Evolutionary conservation across 1,284 basidiomycete species (phyloP).

Genomic region (Tremellales sp.): DNA sequence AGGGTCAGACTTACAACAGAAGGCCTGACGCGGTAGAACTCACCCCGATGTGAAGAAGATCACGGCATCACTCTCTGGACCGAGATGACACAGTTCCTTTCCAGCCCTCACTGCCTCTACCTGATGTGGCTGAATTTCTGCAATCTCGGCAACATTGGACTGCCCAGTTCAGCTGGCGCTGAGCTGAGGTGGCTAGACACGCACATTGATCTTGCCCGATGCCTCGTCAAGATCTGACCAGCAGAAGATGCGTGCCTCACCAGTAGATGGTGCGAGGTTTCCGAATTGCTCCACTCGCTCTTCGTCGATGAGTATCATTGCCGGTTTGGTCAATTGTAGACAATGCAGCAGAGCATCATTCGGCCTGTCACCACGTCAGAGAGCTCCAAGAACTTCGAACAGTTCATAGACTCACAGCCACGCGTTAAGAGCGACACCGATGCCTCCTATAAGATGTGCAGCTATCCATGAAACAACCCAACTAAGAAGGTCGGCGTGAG

Average conservation of each 20-base stretch:
- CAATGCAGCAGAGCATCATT: constrained; percentile 29
- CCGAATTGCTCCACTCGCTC: constrained; percentile 22
- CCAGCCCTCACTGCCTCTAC: too few relatives aligned
- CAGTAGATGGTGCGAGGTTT: too few relatives aligned
- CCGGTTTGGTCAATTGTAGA: constrained; percentile 23
- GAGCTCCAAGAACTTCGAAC: not conserved
- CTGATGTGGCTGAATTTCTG: too few relatives aligned
- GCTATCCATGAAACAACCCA: constrained; percentile 39
- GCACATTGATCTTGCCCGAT: too few relatives aligned
- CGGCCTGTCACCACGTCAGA: constrained; percentile 7
- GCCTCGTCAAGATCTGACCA: not conserved
- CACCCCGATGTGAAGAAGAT: constrained; percentile 45
- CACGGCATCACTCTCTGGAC: constrained; percentile 40
- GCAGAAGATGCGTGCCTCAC: not conserved
- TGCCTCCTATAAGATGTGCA: constrained; percentile 35
- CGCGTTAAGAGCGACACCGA: constrained; percentile 37
- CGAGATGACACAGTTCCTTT: constrained; percentile 16
- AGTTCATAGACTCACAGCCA: constrained; percentile 31
- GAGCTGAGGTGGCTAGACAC: too few relatives aligned
- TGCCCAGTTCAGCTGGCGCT: too few relatives aligned
- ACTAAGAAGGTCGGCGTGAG: constrained; percentile 11
- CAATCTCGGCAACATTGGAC: not conserved
- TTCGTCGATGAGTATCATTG: constrained; percentile 31
- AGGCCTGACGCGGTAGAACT: not conserved
- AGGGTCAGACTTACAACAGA: not conserved